These are phyloP conservation scores for Nicotiana knightiana DNA, from an alignment of 257 asterid species.

Conservation along the genomic window DNA sequence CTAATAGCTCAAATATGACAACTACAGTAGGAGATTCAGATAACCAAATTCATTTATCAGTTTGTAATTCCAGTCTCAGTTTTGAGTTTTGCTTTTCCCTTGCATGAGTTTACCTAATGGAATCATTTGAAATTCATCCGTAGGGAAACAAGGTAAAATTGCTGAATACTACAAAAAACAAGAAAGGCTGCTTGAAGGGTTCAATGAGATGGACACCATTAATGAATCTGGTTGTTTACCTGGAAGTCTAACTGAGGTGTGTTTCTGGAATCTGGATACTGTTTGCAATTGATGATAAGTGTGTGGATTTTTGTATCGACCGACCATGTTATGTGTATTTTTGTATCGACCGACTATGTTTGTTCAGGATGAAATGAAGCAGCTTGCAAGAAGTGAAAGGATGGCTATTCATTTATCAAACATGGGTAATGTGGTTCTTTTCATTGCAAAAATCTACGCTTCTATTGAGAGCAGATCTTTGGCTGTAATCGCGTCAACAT, in stretches of 20 bases:
- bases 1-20: not conserved
- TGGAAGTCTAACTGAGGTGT: conserved; percentile 61
- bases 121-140: not conserved
- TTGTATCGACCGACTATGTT: not conserved
- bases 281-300: not conserved
- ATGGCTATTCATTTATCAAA: conserved; percentile 73
- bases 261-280: not conserved
- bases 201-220: conserved; percentile 78
- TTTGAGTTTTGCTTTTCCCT: not conserved
- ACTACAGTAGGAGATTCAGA: not conserved
- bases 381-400: conserved; percentile 75
- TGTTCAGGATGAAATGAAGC: conserved; percentile 67
- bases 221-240: conserved; percentile 57
- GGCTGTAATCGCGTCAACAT: conserved; percentile 92
- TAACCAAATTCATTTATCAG: not conserved
- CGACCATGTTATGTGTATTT: not conserved
- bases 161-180: conserved; percentile 82
- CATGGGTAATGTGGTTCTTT: conserved; percentile 63
- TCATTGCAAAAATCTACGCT: conserved; percentile 71
- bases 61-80: not conserved
- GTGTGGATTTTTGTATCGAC: not conserved
- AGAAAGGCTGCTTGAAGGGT: conserved; percentile 73
- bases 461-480: conserved; percentile 79
- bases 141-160: conserved; percentile 65
- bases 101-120: not conserved